phyloP scores from a whole-genome alignment of 495 filamentous ascomycete genomes.

The Trichoderma parareesei region DNA sequence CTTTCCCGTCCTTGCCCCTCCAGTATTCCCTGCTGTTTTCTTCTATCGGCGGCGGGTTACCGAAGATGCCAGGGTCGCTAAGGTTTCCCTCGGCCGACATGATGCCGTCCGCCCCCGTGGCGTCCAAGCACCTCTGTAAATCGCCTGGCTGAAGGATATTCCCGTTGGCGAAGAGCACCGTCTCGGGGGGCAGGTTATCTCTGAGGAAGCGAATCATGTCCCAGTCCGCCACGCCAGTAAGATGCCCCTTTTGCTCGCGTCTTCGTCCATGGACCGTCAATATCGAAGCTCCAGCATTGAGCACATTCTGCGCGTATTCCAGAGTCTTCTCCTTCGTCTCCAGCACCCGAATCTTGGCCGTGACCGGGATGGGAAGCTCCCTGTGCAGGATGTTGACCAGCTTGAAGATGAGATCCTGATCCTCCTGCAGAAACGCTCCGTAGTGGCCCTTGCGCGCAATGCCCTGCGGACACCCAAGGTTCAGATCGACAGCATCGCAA shows the following conservation, averaged over 20 bases:
- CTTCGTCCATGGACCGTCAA: conserved; percentile 85
- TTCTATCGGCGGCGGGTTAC: conserved; percentile 52
- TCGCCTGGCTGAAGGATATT: conserved; percentile 82
- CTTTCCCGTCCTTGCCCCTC: conserved; percentile 69
- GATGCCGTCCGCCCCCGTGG: conserved; percentile 84
- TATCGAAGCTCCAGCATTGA: conserved; percentile 84
- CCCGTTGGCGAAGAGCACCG: conserved; percentile 94
- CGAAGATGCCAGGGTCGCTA: conserved; percentile 83
- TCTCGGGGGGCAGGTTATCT: conserved; percentile 73
- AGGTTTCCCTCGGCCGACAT: conserved; percentile 96
- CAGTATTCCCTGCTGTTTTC: conserved; percentile 71
- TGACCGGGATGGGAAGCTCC: conserved; percentile 70
- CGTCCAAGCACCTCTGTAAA: conserved; percentile 66
- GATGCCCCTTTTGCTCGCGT: conserved; percentile 91
- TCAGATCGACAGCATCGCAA: conserved; percentile 94
- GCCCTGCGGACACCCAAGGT: conserved; percentile 95
- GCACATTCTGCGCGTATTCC: conserved; percentile 80
- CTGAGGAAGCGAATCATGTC: conserved; percentile 69
- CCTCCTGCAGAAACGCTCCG: conserved; percentile 90
- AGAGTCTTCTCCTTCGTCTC: conserved; percentile 81
- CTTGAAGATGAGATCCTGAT: conserved; percentile 70
- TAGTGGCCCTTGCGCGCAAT: conserved; percentile 88
- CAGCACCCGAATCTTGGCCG: conserved; percentile 88
- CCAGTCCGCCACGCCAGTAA: conserved; percentile 94
- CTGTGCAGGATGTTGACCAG: conserved; percentile 72